Conservation (phyloP, 768 basidiomycete species). For the Lanmaoa pseudosensibilis region DNA sequence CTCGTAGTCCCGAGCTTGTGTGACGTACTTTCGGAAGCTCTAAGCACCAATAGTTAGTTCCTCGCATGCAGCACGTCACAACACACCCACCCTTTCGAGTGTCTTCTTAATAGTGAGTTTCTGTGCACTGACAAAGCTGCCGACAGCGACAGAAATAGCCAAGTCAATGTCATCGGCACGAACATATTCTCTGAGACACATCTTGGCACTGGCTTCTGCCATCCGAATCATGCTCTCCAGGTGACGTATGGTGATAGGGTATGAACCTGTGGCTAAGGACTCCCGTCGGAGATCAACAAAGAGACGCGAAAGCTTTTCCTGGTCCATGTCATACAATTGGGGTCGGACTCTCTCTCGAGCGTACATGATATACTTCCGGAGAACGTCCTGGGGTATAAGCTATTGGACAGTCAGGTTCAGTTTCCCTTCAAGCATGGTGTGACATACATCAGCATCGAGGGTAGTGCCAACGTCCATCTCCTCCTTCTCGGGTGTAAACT, state of each 20-base stretch:
- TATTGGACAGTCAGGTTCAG: slow-evolving; percentile 34
- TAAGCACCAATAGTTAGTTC: slow-evolving; percentile 34
- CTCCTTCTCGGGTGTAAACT: slow-evolving; percentile 81
- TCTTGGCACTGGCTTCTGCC: slow-evolving; percentile 98
- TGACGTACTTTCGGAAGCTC: slow-evolving; percentile 98
- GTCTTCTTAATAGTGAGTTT: slow-evolving; percentile 99
- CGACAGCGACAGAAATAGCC: slow-evolving; percentile 93
- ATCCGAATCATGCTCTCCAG: slow-evolving; percentile 99
- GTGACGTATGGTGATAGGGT: slow-evolving; percentile 97
- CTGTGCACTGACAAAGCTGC: slow-evolving; percentile 94
- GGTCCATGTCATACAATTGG: slow-evolving; percentile 92
- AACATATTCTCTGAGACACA: slow-evolving; percentile 96
- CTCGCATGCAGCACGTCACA: neutral
- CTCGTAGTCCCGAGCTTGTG: slow-evolving; percentile 93
- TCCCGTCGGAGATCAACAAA: slow-evolving; percentile 96
- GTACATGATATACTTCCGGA: slow-evolving; percentile 99
- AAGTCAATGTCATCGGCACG: slow-evolving; percentile 95
- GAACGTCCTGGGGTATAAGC: slow-evolving; percentile 95
- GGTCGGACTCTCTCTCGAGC: slow-evolving; percentile 91
- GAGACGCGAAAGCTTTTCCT: slow-evolving; percentile 90
- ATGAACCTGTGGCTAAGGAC: slow-evolving; percentile 96
- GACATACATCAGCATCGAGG: slow-evolving; percentile 84
- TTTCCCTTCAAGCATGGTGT: neutral
- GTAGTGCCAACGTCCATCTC: slow-evolving; percentile 93
- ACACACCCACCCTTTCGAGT: slow-evolving; percentile 70